Evolutionary conservation across 345 rosid genomes (phyloP).

Genomic region (Bruguiera gymnorhiza): DNA sequence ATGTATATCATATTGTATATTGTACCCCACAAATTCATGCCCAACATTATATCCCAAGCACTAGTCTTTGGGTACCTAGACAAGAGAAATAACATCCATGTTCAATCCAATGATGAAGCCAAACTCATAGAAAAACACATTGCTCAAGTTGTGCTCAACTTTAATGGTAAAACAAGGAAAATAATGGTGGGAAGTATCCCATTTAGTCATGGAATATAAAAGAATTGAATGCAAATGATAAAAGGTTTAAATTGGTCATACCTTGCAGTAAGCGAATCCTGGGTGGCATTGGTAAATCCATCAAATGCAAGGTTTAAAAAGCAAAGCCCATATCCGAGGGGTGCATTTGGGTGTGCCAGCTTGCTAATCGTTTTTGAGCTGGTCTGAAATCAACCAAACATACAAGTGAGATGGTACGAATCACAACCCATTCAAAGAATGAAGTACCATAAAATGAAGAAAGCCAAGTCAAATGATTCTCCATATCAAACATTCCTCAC

Average conservation of each 20-base stretch:
- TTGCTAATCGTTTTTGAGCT: slow-evolving; percentile 93
- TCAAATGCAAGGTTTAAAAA: slow-evolving; percentile 93
- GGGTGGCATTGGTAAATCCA: slow-evolving; percentile 98
- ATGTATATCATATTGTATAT: slow-evolving; percentile 84
- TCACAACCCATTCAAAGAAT: not conserved
- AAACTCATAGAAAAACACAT: not conserved
- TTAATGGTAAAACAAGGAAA: not conserved
- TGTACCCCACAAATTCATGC: slow-evolving; percentile 97
- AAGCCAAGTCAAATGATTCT: not conserved
- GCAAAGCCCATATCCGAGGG: slow-evolving; percentile 91
- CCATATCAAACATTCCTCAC: slow-evolving; percentile 26
- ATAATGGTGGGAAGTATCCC: too few relatives aligned
- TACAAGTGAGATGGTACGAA: not conserved
- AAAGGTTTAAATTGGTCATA: slow-evolving; percentile 14
- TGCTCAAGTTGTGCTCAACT: too few relatives aligned
- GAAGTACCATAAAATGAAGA: not conserved
- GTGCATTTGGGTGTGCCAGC: slow-evolving; percentile 93
- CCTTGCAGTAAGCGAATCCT: slow-evolving; percentile 88
- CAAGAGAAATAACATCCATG: not conserved
- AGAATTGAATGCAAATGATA: not conserved
- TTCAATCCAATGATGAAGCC: not conserved
- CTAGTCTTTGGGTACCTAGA: slow-evolving; percentile 77
- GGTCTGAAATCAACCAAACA: slow-evolving; percentile 49
- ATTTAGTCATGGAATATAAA: not conserved
- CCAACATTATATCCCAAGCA: slow-evolving; percentile 96